These are phyloP conservation scores for Triangularia setosa DNA, from an alignment of 2,329 filamentous ascomycete species.

Conservation along the genomic window DNA sequence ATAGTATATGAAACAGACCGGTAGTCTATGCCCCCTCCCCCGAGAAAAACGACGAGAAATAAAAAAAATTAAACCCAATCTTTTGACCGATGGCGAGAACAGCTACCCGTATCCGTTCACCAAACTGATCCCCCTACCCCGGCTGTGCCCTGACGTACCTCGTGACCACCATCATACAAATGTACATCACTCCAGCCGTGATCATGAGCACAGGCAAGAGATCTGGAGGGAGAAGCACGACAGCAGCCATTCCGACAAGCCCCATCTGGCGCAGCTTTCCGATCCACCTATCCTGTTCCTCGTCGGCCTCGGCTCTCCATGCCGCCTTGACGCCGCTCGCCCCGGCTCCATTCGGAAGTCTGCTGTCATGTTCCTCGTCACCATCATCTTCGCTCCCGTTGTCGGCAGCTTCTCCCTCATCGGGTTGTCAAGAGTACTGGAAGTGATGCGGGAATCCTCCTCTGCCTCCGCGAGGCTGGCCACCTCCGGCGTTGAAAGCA, in stretches of 20 bases:
- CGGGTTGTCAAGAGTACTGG: conserved; percentile 49
- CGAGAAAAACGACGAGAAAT: conserved; percentile 3
- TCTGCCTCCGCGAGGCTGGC: conserved; percentile 31
- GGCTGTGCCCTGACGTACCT: conserved; percentile 7
- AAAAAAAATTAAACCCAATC: conserved; percentile 11
- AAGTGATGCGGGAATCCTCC: conserved; percentile 38
- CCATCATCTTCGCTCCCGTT: conserved; percentile 33
- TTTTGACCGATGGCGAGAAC: conserved; percentile 10
- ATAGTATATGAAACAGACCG: conserved; percentile 12
- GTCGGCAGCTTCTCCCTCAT: conserved; percentile 31
- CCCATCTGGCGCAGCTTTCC: conserved; percentile 41
- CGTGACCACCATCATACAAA: conserved; percentile 31
- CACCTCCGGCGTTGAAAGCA: conserved; percentile 44
- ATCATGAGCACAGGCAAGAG: conserved; percentile 37
- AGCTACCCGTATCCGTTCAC: not conserved
- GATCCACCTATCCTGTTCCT: conserved; percentile 37
- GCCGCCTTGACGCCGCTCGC: conserved; percentile 28
- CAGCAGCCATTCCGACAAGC: conserved; percentile 39
- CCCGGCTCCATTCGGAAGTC: not conserved
- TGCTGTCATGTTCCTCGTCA: conserved; percentile 22
- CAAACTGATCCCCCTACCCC: not conserved
- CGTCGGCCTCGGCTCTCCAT: conserved; percentile 30
- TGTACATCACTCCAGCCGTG: conserved; percentile 38
- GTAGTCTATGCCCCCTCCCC: conserved; percentile 16
- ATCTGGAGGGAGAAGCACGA: conserved; percentile 45